Evolutionary conservation across 345 rosid genomes (phyloP).

Genomic region (Salix viminalis): DNA sequence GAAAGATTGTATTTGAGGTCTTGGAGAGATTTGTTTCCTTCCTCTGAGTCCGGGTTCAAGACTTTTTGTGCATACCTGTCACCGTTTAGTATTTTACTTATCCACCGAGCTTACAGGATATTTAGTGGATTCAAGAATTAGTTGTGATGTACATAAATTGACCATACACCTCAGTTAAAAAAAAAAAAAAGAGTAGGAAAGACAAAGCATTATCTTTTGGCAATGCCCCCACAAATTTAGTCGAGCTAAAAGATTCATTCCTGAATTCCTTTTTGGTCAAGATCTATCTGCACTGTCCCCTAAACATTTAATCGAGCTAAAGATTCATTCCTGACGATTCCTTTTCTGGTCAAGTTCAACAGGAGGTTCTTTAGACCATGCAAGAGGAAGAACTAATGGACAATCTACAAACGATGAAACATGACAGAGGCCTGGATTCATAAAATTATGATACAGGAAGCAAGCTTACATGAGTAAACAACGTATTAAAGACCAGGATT

Average conservation of each 20-base stretch:
- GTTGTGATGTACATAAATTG: fast-evolving
- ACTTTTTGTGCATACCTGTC: no score
- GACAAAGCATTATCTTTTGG: neutral
- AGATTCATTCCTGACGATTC: neutral
- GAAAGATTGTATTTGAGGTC: no score
- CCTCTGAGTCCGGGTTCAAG: no score
- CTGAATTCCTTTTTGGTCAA: no score
- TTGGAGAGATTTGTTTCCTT: no score
- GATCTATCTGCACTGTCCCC: no score
- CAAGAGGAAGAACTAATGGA: neutral
- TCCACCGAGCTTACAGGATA: no score
- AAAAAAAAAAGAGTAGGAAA: neutral
- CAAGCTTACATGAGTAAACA: neutral
- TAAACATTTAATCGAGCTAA: no score
- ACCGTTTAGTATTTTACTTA: no score
- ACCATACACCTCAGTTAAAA: no score
- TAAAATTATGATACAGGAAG: neutral
- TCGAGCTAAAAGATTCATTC: neutral
- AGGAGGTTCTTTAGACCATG: neutral
- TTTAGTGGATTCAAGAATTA: no score
- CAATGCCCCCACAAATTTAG: neutral
- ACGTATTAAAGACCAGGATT: neutral
- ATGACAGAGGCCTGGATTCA: neutral
- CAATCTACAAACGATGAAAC: neutral
- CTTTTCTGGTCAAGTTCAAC: neutral